These are phyloP conservation scores for Pseudomassariella vexata DNA, from an alignment of 2,329 filamentous ascomycete genomes.

Conservation along the genomic window DNA sequence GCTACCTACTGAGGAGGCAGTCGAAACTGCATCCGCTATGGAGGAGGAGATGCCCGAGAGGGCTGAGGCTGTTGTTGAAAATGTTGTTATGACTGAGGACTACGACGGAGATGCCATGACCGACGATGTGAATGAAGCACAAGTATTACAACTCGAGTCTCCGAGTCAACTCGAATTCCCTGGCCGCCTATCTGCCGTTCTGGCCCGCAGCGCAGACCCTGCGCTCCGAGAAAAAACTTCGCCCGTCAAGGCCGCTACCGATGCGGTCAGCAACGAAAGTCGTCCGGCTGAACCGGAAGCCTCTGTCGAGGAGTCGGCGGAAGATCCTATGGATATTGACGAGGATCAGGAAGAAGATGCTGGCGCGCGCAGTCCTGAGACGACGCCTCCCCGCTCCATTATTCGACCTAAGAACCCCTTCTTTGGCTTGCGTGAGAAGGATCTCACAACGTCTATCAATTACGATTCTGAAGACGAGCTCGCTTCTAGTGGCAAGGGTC, in stretches of 20 bases:
- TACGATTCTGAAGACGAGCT: slow-evolving; percentile 53
- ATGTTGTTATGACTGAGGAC: not conserved
- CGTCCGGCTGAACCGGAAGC: not conserved
- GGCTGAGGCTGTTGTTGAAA: no score
- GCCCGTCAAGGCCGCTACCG: slow-evolving; percentile 6
- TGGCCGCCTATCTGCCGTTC: slow-evolving; percentile 37
- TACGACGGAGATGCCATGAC: slow-evolving; percentile 23
- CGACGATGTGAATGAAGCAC: slow-evolving; percentile 22
- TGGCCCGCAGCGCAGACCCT: slow-evolving; percentile 37
- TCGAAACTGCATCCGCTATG: not conserved
- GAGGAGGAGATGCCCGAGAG: no score
- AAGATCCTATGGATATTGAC: slow-evolving; percentile 21
- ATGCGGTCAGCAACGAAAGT: no score
- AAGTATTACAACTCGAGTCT: slow-evolving; percentile 22
- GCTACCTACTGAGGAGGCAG: slow-evolving; percentile 1
- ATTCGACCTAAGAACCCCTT: slow-evolving; percentile 17
- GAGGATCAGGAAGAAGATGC: slow-evolving; percentile 18
- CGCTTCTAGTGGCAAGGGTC: slow-evolving; percentile 23
- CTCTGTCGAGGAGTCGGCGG: slow-evolving; percentile 3
- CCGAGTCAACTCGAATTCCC: slow-evolving; percentile 34
- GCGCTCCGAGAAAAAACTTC: slow-evolving; percentile 26
- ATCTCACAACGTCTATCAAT: slow-evolving; percentile 34
- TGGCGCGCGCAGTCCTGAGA: slow-evolving; percentile 10
- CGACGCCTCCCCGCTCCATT: slow-evolving; percentile 23
- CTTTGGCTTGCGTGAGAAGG: slow-evolving; percentile 43